Evolutionary conservation across 495 filamentous ascomycete species (phyloP).

Genomic region (Trichocladium uniseriatum): DNA sequence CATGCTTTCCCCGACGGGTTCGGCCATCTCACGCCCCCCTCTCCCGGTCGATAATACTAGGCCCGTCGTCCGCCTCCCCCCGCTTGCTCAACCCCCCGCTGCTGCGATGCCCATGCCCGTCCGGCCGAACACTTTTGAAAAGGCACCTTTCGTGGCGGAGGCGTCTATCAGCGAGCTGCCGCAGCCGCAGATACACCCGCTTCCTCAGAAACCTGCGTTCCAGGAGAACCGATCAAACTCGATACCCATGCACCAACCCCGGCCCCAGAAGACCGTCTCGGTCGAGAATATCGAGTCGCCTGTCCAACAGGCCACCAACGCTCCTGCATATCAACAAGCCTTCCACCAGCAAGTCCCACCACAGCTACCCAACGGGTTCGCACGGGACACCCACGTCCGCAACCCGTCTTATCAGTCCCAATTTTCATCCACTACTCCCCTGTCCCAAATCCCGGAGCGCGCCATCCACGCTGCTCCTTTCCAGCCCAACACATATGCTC

Average conservation of each 20-base stretch:
- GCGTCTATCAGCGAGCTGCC: conserved; percentile 42
- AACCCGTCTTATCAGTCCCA: conserved; percentile 71
- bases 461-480: conserved; percentile 89
- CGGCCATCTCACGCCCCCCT: conserved; percentile 58
- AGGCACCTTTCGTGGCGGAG: conserved; percentile 9
- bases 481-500: conserved; percentile 62
- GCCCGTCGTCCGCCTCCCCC: conserved; percentile 82
- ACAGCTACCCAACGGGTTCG: conserved; percentile 50
- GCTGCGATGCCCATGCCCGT: conserved; percentile 15
- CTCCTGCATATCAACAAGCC: conserved; percentile 64
- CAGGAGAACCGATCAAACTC: conserved; percentile 66
- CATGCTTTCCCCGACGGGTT: conserved; percentile 67
- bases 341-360: conserved; percentile 87
- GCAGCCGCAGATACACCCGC: conserved; percentile 48
- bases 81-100: conserved; percentile 37
- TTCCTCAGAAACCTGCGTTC: conserved; percentile 62
- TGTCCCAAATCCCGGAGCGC: conserved; percentile 90
- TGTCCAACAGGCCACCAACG: conserved; percentile 54
- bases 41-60: conserved; percentile 52
- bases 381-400: conserved; percentile 54
- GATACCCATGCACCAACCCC: conserved; percentile 91
- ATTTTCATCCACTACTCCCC: conserved; percentile 68
- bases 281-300: conserved; percentile 92
- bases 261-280: conserved; percentile 89
- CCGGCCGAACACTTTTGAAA: conserved; percentile 12